phyloP scores from a whole-genome alignment of 2,329 filamentous ascomycete genomes.

The Cladosporium cucumerinum region DNA sequence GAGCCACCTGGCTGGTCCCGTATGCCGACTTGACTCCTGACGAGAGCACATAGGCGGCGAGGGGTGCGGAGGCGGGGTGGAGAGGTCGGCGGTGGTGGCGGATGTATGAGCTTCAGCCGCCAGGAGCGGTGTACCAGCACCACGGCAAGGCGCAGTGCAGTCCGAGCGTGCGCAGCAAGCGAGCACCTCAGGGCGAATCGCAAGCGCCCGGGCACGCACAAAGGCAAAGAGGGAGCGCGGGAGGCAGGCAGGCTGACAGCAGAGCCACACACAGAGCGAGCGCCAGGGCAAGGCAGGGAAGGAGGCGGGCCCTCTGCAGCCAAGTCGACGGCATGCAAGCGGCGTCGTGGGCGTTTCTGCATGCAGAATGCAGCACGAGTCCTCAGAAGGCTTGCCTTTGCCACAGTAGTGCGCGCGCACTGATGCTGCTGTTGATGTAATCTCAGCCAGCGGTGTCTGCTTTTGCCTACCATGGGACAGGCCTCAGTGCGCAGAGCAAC shows the following conservation, averaged over 20 bases:
- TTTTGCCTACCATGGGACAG: neutral
- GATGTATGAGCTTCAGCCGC: conserved; percentile 6
- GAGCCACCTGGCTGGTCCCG: neutral
- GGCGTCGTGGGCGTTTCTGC: conserved; percentile 12
- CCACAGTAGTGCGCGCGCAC: neutral
- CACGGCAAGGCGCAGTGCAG: conserved; percentile 7
- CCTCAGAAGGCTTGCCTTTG: neutral
- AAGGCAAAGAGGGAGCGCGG: neutral
- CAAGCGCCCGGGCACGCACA: conserved; percentile 5
- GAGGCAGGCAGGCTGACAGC: neutral
- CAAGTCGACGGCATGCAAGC: conserved; percentile 13
- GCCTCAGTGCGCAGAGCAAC: conserved; percentile 9
- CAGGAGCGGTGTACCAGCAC: conserved; percentile 5
- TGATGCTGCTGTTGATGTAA: neutral
- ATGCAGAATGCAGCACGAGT: conserved; percentile 4
- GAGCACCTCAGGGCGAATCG: neutral
- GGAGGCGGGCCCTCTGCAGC: conserved; percentile 9
- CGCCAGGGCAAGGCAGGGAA: conserved; percentile 7
- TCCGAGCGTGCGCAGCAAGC: conserved; percentile 9
- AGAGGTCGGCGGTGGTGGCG: conserved; percentile 5
- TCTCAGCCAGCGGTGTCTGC: neutral
- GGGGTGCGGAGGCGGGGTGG: conserved; percentile 8
- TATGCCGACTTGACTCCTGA: conserved; percentile 8
- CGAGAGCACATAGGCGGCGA: conserved; percentile 7
- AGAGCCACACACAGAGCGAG: neutral